phyloP scores from a whole-genome alignment of 73 alveolate genomes.

The Paramecium tetraurelia region DNA sequence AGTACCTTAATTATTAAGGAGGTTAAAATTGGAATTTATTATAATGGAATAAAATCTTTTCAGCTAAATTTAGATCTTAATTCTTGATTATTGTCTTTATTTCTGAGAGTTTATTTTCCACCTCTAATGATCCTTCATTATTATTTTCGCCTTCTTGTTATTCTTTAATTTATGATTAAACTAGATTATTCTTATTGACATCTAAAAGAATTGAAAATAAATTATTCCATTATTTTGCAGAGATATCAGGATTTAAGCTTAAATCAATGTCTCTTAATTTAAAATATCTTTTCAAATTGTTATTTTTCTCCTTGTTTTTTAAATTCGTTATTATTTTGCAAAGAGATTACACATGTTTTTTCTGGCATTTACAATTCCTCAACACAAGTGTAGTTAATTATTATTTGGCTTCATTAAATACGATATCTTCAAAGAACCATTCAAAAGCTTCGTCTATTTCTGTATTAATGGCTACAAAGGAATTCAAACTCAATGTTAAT shows the following conservation, averaged over 20 bases:
- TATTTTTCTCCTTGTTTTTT: background rate
- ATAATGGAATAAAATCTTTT: background rate
- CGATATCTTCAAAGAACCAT: background rate
- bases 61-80: background rate
- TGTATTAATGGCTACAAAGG: background rate
- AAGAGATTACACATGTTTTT: background rate
- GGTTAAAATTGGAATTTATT: background rate
- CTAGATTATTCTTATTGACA: background rate
- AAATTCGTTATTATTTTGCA: background rate
- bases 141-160: background rate
- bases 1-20: background rate
- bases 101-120: background rate
- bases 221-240: background rate
- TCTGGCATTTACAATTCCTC: background rate
- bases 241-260: background rate
- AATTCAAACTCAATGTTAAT: background rate
- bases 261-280: background rate
- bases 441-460: background rate
- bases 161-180: background rate
- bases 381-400: background rate
- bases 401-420: background rate
- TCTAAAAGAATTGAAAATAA: background rate
- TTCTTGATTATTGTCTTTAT: background rate
- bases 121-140: background rate
- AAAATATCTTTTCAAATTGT: slow-evolving; percentile 9